Percentiles rank a stretch among this genome's conserved stretches.
Conservation (phyloP, 192 early-diverging fungal species). For the Podila epicladia region DNA sequence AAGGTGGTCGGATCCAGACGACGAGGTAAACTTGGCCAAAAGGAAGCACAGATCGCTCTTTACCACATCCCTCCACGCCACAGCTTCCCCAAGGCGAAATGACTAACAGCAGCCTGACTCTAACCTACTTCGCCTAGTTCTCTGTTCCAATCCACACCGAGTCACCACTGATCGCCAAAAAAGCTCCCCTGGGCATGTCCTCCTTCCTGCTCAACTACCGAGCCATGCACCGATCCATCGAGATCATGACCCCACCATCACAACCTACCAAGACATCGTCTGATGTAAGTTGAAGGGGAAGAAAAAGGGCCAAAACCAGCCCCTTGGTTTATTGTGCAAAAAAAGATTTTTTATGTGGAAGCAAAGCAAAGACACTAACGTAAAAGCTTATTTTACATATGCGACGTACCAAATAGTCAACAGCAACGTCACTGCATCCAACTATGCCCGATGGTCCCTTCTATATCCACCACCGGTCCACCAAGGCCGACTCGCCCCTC, state of each 20-base stretch:
- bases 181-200: slow-evolving; percentile 25
- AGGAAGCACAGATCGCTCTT: not conserved
- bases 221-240: slow-evolving; percentile 41
- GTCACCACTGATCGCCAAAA: slow-evolving; percentile 33
- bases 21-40: not conserved
- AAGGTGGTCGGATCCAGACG: not conserved
- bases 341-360: not conserved
- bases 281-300: too few species aligned
- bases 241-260: slow-evolving; percentile 41
- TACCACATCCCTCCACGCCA: too few species aligned
- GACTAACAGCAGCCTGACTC: not conserved
- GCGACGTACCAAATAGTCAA: not conserved
- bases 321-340: too few species aligned
- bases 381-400: not conserved
- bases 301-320: too few species aligned
- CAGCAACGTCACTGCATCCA: slow-evolving; percentile 13
- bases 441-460: slow-evolving; percentile 38
- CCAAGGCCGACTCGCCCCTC: slow-evolving; percentile 10
- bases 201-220: slow-evolving; percentile 42
- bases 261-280: not conserved
- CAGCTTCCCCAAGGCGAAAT: too few species aligned
- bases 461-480: slow-evolving; percentile 48
- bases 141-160: slow-evolving; percentile 48
- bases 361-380: not conserved
- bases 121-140: slow-evolving; percentile 11